Conservation (phyloP, 2,329 filamentous ascomycete genomes). For the Sordariomycetes sp. region DNA sequence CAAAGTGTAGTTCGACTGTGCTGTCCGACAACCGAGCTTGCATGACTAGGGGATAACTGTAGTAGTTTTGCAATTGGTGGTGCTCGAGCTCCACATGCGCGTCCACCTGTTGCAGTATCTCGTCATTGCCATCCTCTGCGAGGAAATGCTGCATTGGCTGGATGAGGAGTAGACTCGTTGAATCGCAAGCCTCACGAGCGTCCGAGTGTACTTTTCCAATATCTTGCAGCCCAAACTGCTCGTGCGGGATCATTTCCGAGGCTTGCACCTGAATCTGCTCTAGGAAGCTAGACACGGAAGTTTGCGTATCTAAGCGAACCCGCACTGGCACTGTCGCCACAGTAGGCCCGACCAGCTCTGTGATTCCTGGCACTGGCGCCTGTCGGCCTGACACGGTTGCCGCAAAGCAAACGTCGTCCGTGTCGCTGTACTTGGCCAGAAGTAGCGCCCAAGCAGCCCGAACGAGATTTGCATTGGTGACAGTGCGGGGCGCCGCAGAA, state of each 20-base stretch:
- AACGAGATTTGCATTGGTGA: slow-evolving; percentile 3
- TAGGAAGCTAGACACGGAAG: slow-evolving; percentile 4
- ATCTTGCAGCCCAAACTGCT: slow-evolving; percentile 10
- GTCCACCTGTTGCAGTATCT: too few relatives aligned
- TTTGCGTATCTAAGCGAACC: slow-evolving; percentile 1
- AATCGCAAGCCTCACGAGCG: slow-evolving; percentile 2
- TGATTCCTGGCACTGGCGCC: slow-evolving; percentile 5
- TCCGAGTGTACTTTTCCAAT: slow-evolving; percentile 7
- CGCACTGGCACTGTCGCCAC: slow-evolving; percentile 7
- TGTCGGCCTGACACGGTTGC: slow-evolving; percentile 13
- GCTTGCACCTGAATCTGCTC: slow-evolving; percentile 6
- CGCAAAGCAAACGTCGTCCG: slow-evolving; percentile 14
- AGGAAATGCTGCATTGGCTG: slow-evolving; percentile 1
- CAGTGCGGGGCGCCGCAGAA: neutral
- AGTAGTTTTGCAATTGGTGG: slow-evolving; percentile 11
- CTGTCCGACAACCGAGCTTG: neutral
- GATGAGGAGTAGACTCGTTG: slow-evolving; percentile 1
- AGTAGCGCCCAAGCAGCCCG: slow-evolving; percentile 2
- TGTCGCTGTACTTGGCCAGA: slow-evolving; percentile 8
- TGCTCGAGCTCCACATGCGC: too few relatives aligned
- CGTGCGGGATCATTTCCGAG: slow-evolving; percentile 8
- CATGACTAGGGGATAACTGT: slow-evolving; percentile 5
- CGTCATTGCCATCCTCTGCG: too few relatives aligned
- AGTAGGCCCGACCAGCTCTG: slow-evolving; percentile 5
- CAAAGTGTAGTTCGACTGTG: neutral